Base-by-base conservation (phyloP, 768 basidiomycete genomes). In the Coprinopsis sp. region DNA sequence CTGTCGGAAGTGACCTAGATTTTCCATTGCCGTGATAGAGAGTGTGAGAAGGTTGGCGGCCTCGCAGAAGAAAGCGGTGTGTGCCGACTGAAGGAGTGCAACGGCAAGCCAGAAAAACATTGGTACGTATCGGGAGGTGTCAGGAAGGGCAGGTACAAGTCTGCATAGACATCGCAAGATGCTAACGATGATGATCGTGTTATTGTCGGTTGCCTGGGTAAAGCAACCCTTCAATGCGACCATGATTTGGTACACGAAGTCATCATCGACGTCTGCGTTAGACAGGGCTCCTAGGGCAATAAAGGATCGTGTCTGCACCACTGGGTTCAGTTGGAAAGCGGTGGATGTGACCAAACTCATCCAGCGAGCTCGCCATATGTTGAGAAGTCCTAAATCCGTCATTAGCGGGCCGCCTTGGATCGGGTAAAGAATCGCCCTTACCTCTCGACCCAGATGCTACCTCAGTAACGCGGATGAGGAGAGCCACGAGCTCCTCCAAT, bases 291-390 rank as follows among this genome's bases (percentile, higher is more conserved):
- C 88, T 7, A 96, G 76, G 3, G 86, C 81, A 25, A 87, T 78
- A 62, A 94, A 95, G 0, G 91, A 87, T 8, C 90, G 82, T 22
- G 86, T 81, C 59, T 95, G 93, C n/a, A 92, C 79, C 2, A 86
- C 82, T 0, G 90, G 85, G 3, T 88, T 90, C 37, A 86, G 77
- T 57, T 95, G 93, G 69, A 95, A 95, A 18, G 92, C 91, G 0
- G 87, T 88, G 1, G 89, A 81, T 1, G 88, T 87, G 12, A 91
- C 81, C 47, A 96, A 63, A 33, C 89, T 82, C 86, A 92, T 92
- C 91, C 92, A 95, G 28, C 93, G 76, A 22, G 92, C 90, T 49
- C 87, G 78, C 93, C 93, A 96, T 3, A 87, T 78, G 58, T 96
- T 96, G 24, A 87, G 65, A 3, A 91, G 63, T 10, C 84, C 89